Percentiles rank a stretch among this genome's conserved stretches.
Evolutionary conservation across 805 yeast species (phyloP).

Genomic region (Starmerella sp.): DNA sequence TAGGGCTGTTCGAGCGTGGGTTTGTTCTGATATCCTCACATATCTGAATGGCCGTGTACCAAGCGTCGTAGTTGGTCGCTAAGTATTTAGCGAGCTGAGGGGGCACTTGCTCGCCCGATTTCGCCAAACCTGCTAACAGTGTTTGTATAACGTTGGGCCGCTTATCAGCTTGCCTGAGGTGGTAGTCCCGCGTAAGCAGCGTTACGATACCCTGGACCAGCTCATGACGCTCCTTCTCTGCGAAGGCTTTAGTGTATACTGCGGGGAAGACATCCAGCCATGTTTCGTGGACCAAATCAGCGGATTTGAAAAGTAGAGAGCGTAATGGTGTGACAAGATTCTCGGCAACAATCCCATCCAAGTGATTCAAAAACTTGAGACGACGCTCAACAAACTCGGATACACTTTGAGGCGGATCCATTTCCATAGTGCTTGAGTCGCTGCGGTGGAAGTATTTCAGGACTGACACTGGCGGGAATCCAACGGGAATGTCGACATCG

Average conservation of each 20-base stretch:
- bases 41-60: slow-evolving; percentile 82
- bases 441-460: slow-evolving; percentile 10
- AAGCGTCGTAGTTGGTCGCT: slow-evolving; percentile 76
- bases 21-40: slow-evolving; percentile 57
- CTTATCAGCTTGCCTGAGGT: slow-evolving; percentile 75
- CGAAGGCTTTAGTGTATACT: slow-evolving; percentile 54
- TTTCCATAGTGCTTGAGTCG: slow-evolving; percentile 11
- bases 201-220: slow-evolving; percentile 72
- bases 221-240: slow-evolving; percentile 69
- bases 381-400: slow-evolving; percentile 29
- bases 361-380: slow-evolving; percentile 27
- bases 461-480: slow-evolving; percentile 27
- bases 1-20: slow-evolving; percentile 55
- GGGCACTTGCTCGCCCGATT: slow-evolving; percentile 64
- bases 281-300: slow-evolving; percentile 64
- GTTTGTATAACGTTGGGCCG: slow-evolving; percentile 82
- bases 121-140: slow-evolving; percentile 62
- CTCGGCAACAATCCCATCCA: slow-evolving; percentile 39
- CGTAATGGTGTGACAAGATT: slow-evolving; percentile 60
- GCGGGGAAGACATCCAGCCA: slow-evolving; percentile 81
- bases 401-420: slow-evolving; percentile 29
- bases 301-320: slow-evolving; percentile 72
- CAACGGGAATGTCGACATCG: slow-evolving; percentile 29
- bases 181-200: slow-evolving; percentile 79
- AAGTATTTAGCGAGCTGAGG: slow-evolving; percentile 86